Base-by-base conservation (phyloP, 2,329 filamentous ascomycete genomes). In the Clarireedia hainanense region DNA sequence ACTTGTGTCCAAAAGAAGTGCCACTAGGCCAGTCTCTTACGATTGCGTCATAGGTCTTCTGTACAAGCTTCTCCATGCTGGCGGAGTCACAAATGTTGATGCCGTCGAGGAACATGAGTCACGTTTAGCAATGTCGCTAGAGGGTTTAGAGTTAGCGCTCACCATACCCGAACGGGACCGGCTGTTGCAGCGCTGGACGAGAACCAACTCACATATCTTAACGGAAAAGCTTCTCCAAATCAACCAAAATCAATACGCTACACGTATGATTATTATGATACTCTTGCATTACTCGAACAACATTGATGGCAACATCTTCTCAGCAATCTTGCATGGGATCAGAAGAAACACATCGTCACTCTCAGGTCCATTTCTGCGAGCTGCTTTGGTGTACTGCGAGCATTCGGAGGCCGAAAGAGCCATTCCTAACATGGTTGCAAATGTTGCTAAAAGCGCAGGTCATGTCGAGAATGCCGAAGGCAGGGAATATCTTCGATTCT, bases 171-270 rank as follows among this genome's bases (percentile, higher is more conserved):
- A 84, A 64, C 70, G 77, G 12, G 69, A 74, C 27, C 61, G 76
- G 2, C 60, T 84, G 2, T 71, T 75, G 56, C 68, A 68, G 37
- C 71, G 76, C 37, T 77, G 74, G 72, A 65, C 67, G 60, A 63
- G 68, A 49, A 65, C 56, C 36, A 61, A 63, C 24, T 60, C 65
- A 4, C 81, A 79, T 59, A 71, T 83, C n/a, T 81, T 87, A 52
- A 67, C 86, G 24, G 81, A 84, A 65, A 89, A 86, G 66, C 74
- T 91, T 26, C 74, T 91, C 27, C 73, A 74, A 20, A 75, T 86
- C 49, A 78, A 85, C 59, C 80, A 85, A 64, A 83, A 82, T 53
- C 68, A 70, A 0, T 60, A 66, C 1, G 73, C 74, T 2, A 81
- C 79, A 1, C 74, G 78, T 50, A 72, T 70, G 12, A 85, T 91